Evolutionary conservation across 805 yeast species (phyloP), one percentile per base, ranked within the genome.

Genomic region (Candida insectorum): DNA sequence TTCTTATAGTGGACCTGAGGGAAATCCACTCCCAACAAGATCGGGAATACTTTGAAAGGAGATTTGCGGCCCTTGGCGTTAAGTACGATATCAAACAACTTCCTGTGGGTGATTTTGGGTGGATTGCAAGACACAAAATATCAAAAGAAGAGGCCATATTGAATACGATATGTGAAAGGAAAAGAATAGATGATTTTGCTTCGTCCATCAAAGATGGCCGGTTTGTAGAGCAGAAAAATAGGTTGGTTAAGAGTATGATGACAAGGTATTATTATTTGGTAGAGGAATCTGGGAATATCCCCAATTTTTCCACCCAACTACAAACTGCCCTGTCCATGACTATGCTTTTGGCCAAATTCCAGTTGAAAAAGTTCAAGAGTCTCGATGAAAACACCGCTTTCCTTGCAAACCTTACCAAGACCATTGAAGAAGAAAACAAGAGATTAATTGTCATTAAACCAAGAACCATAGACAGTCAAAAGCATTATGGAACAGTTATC

Each of bases 121-220:
- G 97, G 98, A 69, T 88, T 3, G 98, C 96, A 0, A 71, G 72
- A 36, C 73, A 87, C 48, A 73, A 63, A 33, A 45, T 39, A 0
- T 73, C 85, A 0, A 69, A 73, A 1, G 71, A 72, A 33, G 80
- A 80, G 34, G 86, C 80, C 4, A 81, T 85, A 1, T 58, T 93
- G 12, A 84, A 91, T 52, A 80, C 77, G 41, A 82, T 93, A n/a
- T 72, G 91, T 28, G 99, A 93, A 61, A 69, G 99, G 24, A 93
- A 93, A 58, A 64, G 96, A 36, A 58, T 89, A 27, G 95, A 86
- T 51, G 99, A 93, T 65, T 70, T 93, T 48, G 83, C 83, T 0
- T 51, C 68, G 21, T 85, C 95, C 32, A 87, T 93, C 28, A 72
- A 74, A 39, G 99, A 93, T 58, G 96, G 96, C 2, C 62, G 99